These are phyloP conservation scores for Miscanthus lutarioriparius DNA, from an alignment of 176 grass and related monocot species.

Conservation along the genomic window DNA sequence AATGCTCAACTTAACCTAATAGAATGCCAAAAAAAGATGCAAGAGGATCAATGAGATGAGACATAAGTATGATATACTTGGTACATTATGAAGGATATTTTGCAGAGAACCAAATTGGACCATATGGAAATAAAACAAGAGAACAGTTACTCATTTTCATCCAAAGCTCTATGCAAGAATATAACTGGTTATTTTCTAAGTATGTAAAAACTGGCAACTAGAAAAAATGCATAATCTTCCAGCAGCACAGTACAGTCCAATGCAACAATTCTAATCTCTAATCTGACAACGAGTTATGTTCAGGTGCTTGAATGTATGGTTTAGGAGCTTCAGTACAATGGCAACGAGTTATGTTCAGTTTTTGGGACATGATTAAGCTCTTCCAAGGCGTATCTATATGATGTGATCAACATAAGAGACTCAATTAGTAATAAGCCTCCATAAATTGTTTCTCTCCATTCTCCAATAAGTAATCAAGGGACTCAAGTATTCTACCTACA, in stretches of 20 bases:
- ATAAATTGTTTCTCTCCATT: neutral
- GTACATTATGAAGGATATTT: neutral
- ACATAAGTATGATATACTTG: neutral
- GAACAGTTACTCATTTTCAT: neutral
- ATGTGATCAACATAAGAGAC: neutral
- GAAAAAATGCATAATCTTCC: neutral
- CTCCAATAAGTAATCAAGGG: neutral
- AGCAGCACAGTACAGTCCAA: neutral
- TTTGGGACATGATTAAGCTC: neutral
- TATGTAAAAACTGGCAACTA: neutral
- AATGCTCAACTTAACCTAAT: constrained; percentile 78
- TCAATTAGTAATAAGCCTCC: neutral
- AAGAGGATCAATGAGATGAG: neutral
- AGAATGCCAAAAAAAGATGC: constrained; percentile 14
- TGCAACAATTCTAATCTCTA: neutral
- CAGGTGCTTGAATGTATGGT: neutral
- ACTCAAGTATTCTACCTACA: neutral
- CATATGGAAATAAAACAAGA: neutral
- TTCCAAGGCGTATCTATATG: neutral
- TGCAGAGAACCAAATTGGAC: neutral
- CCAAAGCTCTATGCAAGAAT: neutral
- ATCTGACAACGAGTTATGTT: neutral
- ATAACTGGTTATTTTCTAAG: constrained; percentile 3
- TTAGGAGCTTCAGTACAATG: neutral
- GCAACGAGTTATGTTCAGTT: neutral